Evolutionary conservation across 1,284 basidiomycete species (phyloP).

Genomic region (Phellopilus nigrolimitatus): DNA sequence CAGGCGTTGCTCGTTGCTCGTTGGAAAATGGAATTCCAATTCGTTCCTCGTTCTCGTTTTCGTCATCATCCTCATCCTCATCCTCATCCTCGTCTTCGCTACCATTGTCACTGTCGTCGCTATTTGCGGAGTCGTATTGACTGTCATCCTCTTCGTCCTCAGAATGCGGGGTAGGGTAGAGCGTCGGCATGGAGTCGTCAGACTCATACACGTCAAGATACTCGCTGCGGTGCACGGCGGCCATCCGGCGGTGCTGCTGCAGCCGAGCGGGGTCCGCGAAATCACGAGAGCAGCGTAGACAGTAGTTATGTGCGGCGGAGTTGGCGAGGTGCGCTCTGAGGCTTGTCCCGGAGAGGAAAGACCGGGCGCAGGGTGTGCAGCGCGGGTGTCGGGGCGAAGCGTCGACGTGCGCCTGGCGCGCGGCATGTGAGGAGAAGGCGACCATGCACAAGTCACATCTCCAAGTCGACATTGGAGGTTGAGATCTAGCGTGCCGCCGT

Average conservation of each 20-base stretch:
- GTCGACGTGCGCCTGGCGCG: not conserved
- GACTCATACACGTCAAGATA: no score
- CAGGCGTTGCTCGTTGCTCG: no score
- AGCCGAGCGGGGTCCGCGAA: not conserved
- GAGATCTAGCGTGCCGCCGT: not conserved
- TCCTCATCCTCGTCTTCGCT: no score
- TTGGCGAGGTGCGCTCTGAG: not conserved
- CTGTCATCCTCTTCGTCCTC: no score
- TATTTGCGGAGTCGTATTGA: no score
- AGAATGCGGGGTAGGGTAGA: no score
- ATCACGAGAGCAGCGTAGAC: not conserved
- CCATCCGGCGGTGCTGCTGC: not conserved
- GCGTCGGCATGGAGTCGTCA: not conserved
- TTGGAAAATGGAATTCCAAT: no score
- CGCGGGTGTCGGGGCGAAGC: not conserved
- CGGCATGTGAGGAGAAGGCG: not conserved
- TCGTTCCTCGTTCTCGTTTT: no score
- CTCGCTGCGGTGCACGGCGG: slow-evolving; percentile 4
- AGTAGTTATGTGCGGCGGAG: not conserved
- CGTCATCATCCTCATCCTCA: no score
- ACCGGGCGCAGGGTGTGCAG: not conserved
- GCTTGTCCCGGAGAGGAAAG: no score
- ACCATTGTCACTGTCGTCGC: no score
- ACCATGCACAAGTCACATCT: not conserved
- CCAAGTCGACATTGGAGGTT: not conserved